Evolutionary conservation across 371 early-diverging fungal genomes (phyloP).

Genomic region (Actinomucor elegans): DNA sequence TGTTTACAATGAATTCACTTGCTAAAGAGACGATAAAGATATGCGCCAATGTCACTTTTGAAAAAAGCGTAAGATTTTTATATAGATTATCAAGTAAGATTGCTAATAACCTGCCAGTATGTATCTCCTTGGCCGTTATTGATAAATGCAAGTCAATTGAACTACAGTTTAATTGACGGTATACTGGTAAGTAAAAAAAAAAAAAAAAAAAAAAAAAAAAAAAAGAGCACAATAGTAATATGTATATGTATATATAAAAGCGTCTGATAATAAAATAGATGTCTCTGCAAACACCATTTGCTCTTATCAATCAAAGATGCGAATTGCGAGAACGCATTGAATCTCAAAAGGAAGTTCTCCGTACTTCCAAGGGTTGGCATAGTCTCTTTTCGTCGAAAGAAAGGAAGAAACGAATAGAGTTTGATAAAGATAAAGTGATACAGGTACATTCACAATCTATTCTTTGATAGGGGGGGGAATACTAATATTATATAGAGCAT

Average conservation of each 20-base stretch:
- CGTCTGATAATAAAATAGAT: too few relatives aligned
- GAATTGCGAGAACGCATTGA: conserved; percentile 27
- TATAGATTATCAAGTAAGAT: neutral
- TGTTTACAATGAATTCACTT: conserved; percentile 2
- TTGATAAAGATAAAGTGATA: conserved; percentile 31
- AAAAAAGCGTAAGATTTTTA: conserved; percentile 5
- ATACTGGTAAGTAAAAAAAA: conserved; percentile 27
- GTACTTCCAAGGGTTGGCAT: conserved; percentile 34
- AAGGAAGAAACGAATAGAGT: conserved; percentile 24
- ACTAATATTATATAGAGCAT: conserved; percentile 25
- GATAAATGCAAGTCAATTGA: conserved; percentile 16
- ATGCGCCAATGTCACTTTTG: conserved; percentile 15
- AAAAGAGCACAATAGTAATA: too few relatives aligned
- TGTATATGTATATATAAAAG: too few relatives aligned
- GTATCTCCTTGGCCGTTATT: conserved; percentile 14
- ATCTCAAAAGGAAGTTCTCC: conserved; percentile 31
- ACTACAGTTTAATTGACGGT: conserved; percentile 30
- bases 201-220: neutral
- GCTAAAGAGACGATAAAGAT: conserved; percentile 13
- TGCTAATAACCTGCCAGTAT: neutral
- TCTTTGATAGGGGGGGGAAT: neutral
- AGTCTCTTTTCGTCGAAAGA: conserved; percentile 31
- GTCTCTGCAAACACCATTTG: conserved; percentile 35
- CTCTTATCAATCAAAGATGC: conserved; percentile 22
- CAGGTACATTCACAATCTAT: too few relatives aligned